Conservation (phyloP, 2,329 filamentous ascomycete species). For the Decorospora gaudefroyi region DNA sequence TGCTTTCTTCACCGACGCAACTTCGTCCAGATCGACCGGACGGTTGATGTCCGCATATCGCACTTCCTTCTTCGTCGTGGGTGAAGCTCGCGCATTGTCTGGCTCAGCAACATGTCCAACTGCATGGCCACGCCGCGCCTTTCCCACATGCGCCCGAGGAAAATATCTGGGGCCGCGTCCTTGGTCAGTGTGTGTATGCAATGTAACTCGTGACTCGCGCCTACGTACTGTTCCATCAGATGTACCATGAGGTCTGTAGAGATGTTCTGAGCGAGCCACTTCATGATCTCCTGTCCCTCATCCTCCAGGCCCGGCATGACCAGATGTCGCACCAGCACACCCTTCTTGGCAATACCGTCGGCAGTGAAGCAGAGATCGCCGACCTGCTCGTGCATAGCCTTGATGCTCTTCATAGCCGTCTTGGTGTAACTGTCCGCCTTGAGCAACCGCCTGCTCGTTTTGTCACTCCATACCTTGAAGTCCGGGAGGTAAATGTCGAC, state of each 20-base stretch:
- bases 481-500: slow-evolving; percentile 88
- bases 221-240: slow-evolving; percentile 93
- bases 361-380: slow-evolving; percentile 81
- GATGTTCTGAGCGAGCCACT: slow-evolving; percentile 73
- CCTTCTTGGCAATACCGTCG: slow-evolving; percentile 79
- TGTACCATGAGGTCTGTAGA: slow-evolving; percentile 78
- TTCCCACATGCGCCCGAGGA: slow-evolving; percentile 80
- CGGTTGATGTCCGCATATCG: slow-evolving; percentile 80
- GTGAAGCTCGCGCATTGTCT: slow-evolving; percentile 29
- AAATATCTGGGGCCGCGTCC: too few relatives aligned
- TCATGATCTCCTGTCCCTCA: slow-evolving; percentile 74
- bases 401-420: slow-evolving; percentile 75
- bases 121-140: slow-evolving; percentile 52
- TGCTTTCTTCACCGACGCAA: slow-evolving; percentile 67
- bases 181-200: too few relatives aligned
- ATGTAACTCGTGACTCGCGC: too few relatives aligned
- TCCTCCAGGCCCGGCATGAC: slow-evolving; percentile 82
- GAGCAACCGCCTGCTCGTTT: slow-evolving; percentile 69
- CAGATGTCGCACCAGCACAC: slow-evolving; percentile 75
- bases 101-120: slow-evolving; percentile 42
- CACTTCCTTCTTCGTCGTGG: slow-evolving; percentile 52
- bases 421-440: slow-evolving; percentile 78
- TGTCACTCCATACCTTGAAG: slow-evolving; percentile 77
- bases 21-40: slow-evolving; percentile 66
- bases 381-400: slow-evolving; percentile 79